phyloP scores from a whole-genome alignment of 805 yeast genomes.

The Metschnikowia koreensis region DNA sequence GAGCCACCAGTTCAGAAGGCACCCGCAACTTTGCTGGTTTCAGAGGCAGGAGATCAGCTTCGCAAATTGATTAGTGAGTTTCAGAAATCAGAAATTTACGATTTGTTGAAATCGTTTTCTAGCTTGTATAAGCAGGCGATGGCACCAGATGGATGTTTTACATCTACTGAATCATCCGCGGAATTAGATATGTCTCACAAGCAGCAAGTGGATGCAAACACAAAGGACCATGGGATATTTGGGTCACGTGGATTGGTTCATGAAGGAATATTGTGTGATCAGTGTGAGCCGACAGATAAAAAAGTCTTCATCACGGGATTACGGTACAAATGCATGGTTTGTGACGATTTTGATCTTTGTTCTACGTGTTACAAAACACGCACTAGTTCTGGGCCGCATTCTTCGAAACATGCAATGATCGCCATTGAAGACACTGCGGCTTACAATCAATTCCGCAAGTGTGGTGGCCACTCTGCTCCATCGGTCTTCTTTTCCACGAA shows the following conservation, averaged over 20 bases:
- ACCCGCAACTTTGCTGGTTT: slow-evolving; percentile 1
- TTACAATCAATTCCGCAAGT: slow-evolving; percentile 2
- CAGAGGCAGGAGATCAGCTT: slow-evolving; percentile 13
- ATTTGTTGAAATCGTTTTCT: slow-evolving; percentile 13
- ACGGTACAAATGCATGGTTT: slow-evolving; percentile 18
- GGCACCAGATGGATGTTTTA: slow-evolving; percentile 2
- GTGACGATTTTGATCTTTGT: slow-evolving; percentile 18
- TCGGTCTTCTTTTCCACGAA: too few species aligned
- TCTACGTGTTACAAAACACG: slow-evolving; percentile 8
- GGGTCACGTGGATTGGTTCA: slow-evolving; percentile 18
- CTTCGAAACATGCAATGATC: slow-evolving; percentile 16
- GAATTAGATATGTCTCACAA: not conserved
- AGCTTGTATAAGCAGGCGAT: slow-evolving; percentile 4
- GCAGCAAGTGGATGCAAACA: not conserved
- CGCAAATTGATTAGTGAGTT: slow-evolving; percentile 13
- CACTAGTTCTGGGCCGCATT: slow-evolving; percentile 4
- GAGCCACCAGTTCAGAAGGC: not conserved
- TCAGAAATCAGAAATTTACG: slow-evolving; percentile 15
- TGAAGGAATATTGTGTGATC: slow-evolving; percentile 31
- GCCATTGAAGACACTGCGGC: slow-evolving; percentile 9
- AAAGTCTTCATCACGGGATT: slow-evolving; percentile 7
- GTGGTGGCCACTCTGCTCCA: not conserved
- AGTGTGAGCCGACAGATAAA: slow-evolving; percentile 27
- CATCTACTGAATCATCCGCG: not conserved
- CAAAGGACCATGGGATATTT: not conserved